These are phyloP conservation scores for Tetrahymena borealis DNA, from an alignment of 73 alveolate genomes.

Conservation along the genomic window DNA sequence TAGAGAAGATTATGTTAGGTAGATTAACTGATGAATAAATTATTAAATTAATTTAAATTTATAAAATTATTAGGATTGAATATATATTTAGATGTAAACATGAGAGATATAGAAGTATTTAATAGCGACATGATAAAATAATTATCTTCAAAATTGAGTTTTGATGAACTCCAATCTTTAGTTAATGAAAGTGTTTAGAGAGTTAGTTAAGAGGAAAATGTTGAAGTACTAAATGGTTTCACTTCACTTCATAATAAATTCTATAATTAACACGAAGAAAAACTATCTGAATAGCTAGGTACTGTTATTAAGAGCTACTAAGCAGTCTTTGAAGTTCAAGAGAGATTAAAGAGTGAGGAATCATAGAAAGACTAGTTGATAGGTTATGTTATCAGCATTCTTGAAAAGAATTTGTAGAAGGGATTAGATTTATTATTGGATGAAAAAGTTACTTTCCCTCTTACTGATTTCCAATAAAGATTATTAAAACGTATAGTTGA, in stretches of 20 bases:
- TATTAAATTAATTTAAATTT: no score
- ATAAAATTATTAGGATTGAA: background rate
- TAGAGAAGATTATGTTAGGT: background rate
- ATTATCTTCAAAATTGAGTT: background rate
- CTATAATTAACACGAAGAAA: background rate
- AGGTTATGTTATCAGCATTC: background rate
- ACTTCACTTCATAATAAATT: background rate
- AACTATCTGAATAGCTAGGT: background rate
- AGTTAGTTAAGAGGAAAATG: background rate
- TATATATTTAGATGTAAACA: background rate
- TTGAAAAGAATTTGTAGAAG: background rate
- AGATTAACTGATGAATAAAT: background rate
- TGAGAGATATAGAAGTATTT: background rate
- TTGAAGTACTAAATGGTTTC: background rate
- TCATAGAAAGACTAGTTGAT: background rate
- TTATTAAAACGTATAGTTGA: background rate
- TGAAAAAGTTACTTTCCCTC: background rate
- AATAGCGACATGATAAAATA: background rate
- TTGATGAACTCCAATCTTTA: background rate
- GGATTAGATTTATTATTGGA: background rate
- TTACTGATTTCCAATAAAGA: background rate
- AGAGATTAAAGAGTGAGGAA: background rate
- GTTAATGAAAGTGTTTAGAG: background rate
- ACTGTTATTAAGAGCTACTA: background rate
- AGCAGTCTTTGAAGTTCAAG: background rate